Conservation (phyloP, 495 filamentous ascomycete species). For the Hypoxylon lienhwacheense region DNA sequence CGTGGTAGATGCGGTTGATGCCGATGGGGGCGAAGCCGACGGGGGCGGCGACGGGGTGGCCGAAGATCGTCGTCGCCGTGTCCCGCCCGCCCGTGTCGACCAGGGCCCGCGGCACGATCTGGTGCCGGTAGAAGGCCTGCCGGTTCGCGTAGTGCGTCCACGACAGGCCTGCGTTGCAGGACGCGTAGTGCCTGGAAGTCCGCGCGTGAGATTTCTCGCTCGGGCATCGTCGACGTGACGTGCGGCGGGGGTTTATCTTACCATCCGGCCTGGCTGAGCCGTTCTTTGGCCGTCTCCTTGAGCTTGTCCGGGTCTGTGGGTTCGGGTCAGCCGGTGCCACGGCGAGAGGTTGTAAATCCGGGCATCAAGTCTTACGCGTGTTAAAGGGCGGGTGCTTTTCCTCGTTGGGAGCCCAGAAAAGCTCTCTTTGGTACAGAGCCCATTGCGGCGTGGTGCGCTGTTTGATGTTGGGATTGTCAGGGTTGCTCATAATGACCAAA, state of each 20-base stretch:
- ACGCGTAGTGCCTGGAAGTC: constrained; percentile 57
- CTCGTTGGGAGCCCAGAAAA: constrained; percentile 61
- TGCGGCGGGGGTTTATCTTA: constrained; percentile 8
- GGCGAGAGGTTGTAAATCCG: neutral
- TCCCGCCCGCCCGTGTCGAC: constrained; percentile 64
- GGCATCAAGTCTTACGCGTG: constrained; percentile 39
- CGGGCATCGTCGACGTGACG: neutral
- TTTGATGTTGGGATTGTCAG: constrained; percentile 59
- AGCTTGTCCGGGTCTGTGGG: constrained; percentile 57
- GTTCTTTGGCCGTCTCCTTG: constrained; percentile 60
- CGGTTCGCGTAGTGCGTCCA: constrained; percentile 68
- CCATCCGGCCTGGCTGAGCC: constrained; percentile 57
- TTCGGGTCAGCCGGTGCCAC: neutral
- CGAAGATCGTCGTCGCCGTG: constrained; percentile 62
- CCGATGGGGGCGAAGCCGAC: constrained; percentile 69
- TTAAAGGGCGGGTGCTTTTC: constrained; percentile 60
- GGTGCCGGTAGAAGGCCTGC: constrained; percentile 68
- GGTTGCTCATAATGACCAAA: constrained; percentile 51
- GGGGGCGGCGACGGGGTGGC: constrained; percentile 59
- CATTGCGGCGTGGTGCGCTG: constrained; percentile 62
- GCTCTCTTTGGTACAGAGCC: constrained; percentile 63
- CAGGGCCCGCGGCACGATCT: constrained; percentile 64
- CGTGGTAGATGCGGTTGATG: constrained; percentile 67
- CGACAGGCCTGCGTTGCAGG: constrained; percentile 66
- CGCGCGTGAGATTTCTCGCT: constrained; percentile 2